Evolutionary conservation across 306 rosid genomes (phyloP).

Genomic region (Inga leiocalycina): DNA sequence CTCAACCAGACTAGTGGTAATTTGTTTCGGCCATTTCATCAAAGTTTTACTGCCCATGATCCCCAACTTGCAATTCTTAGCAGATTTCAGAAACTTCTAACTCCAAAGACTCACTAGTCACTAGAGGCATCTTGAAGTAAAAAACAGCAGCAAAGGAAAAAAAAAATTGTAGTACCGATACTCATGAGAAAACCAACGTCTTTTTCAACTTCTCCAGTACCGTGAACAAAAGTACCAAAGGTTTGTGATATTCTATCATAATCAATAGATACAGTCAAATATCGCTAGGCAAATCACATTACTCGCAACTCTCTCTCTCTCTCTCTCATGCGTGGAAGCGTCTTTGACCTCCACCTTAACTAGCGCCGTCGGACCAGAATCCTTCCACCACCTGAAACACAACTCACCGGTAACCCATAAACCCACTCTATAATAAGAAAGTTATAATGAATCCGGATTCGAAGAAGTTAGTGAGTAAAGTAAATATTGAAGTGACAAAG

Average conservation of each 20-base stretch:
- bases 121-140: conserved; percentile 12
- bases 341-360: too few species aligned
- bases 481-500: too few species aligned
- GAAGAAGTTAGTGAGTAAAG: too few species aligned
- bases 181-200: not conserved
- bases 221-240: not conserved
- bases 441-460: too few species aligned
- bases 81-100: conserved; percentile 12
- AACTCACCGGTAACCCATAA: too few species aligned
- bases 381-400: too few species aligned
- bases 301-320: not conserved
- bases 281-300: not conserved
- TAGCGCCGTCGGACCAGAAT: too few species aligned
- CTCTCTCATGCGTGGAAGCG: not conserved
- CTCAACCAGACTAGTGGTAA: conserved; percentile 65
- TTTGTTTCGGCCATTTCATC: conserved; percentile 73
- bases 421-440: too few species aligned
- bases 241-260: not conserved
- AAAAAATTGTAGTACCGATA: not conserved
- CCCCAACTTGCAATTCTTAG: not conserved
- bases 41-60: conserved; percentile 63
- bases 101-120: conserved; percentile 17
- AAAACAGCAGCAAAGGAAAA: not conserved
- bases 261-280: not conserved
- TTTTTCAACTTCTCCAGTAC: not conserved